Evolutionary conservation across 495 filamentous ascomycete genomes (phyloP), one percentile per base, ranked within the genome.

Genomic region (Tuber brumale): DNA sequence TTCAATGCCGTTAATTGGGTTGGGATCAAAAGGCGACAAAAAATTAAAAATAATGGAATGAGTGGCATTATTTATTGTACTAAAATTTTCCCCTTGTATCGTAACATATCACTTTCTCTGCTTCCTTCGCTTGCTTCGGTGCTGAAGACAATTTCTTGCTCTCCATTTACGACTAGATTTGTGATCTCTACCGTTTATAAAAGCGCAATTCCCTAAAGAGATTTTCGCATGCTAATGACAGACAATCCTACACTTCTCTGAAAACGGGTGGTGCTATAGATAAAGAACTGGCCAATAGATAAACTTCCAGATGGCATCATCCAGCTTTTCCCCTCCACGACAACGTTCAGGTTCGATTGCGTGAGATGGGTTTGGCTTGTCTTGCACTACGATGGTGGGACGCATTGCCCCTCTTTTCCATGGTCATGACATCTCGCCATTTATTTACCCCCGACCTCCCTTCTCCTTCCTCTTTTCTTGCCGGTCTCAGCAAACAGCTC

Each of bases 241-340:
- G 57, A 66, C 35, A 31, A 18, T 35, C 2, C 27, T 35, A 66
- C 57, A 19, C 51, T 31, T 5, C 57, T 66, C 57, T 8, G 0
- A 66, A 66, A 35, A 66, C 31, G 57, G 57, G 57, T 66, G 57
- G 57, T 8, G 14, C 57, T 31, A 35, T 27, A 35, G 57, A 31
- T 66, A 66, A 66, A 66, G 57, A 66, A 66, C 57, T 35, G 57
- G 19, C 57, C 57, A 66, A 66, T 66, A 66, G 57, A 66, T 66
- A 66, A 35, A 66, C 57, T 18, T 66, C 31, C 12, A 18, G 57
- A 66, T 66, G 57, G 57, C 57, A 66, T 66, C 57, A 66, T 66
- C 31, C 14, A 19, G 27, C 10, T 35, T 66, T 66, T 66, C n/a
- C 27, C 4, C 57, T 19, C 12, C 4, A 66, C n/a, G 27, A 66